Evolutionary conservation across 768 basidiomycete species (phyloP).

Genomic region (Lactarius deliciosus): DNA sequence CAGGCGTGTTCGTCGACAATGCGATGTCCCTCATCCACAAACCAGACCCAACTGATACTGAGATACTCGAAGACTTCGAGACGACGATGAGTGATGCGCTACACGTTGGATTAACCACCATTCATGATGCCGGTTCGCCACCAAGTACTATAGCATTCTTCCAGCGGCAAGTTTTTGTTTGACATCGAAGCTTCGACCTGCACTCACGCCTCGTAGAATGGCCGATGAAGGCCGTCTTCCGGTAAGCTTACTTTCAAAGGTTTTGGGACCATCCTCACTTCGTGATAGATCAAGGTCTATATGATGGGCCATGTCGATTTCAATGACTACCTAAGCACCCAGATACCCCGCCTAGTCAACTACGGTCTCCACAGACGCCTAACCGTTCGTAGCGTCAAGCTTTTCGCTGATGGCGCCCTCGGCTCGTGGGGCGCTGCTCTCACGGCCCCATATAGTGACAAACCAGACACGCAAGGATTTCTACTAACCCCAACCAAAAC

Average conservation of each 20-base stretch:
- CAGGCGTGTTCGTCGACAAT: slow-evolving; percentile 82
- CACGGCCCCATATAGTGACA: slow-evolving; percentile 79
- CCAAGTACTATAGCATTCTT: slow-evolving; percentile 60
- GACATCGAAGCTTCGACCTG: slow-evolving; percentile 8
- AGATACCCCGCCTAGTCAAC: slow-evolving; percentile 36
- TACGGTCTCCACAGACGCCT: slow-evolving; percentile 39
- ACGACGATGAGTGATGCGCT: slow-evolving; percentile 66
- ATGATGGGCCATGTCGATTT: slow-evolving; percentile 51
- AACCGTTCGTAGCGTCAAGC: slow-evolving; percentile 61
- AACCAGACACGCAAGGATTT: slow-evolving; percentile 67
- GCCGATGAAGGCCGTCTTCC: slow-evolving; percentile 69
- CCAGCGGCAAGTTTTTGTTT: slow-evolving; percentile 47
- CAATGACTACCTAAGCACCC: slow-evolving; percentile 38
- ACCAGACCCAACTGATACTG: slow-evolving; percentile 57
- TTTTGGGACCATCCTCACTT: background rate
- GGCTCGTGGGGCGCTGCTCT: slow-evolving; percentile 93
- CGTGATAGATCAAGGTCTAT: slow-evolving; percentile 54
- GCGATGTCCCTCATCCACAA: slow-evolving; percentile 75
- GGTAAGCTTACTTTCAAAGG: slow-evolving; percentile 40
- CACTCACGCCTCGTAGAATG: slow-evolving; percentile 45
- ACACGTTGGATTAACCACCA: slow-evolving; percentile 76
- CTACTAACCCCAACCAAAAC: slow-evolving; percentile 58
- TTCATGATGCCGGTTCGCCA: slow-evolving; percentile 75
- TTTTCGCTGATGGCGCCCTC: slow-evolving; percentile 84
- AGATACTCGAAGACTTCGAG: slow-evolving; percentile 64